These are phyloP conservation scores for Lactarius deliciosus DNA, from an alignment of 768 basidiomycete species.

Conservation along the genomic window DNA sequence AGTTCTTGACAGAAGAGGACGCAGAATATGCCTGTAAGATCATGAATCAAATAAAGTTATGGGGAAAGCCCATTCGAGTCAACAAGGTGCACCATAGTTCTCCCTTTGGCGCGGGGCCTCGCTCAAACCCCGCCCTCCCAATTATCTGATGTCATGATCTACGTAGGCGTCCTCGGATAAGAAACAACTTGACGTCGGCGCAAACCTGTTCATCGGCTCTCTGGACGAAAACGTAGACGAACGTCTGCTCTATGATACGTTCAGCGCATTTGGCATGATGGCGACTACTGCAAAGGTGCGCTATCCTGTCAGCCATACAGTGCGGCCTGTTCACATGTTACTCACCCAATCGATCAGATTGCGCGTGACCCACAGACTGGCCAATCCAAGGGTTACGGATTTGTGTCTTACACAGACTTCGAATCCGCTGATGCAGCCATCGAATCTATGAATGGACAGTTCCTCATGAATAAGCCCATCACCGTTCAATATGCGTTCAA, in stretches of 20 bases:
- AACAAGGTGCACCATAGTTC: constrained; percentile 74
- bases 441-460: constrained; percentile 96
- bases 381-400: constrained; percentile 94
- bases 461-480: constrained; percentile 98
- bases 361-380: constrained; percentile 85
- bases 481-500: constrained; percentile 98
- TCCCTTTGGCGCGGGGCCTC: neutral
- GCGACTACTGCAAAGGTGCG: constrained; percentile 85
- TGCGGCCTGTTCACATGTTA: constrained; percentile 9
- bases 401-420: constrained; percentile 96
- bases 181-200: constrained; percentile 96
- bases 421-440: constrained; percentile 95
- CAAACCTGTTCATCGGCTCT: constrained; percentile 95
- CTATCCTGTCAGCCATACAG: constrained; percentile 23
- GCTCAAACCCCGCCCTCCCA: constrained; percentile 15
- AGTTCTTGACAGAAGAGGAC: constrained; percentile 98
- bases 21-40: constrained; percentile 99
- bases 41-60: constrained; percentile 99
- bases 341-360: constrained; percentile 54
- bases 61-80: constrained; percentile 97
- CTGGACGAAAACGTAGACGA: constrained; percentile 96
- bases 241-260: constrained; percentile 88
- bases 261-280: constrained; percentile 92
- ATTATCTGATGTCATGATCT: neutral
- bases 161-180: constrained; percentile 92